Base-by-base conservation (phyloP, 2,329 filamentous ascomycete species). In the Ceratocystis lukuohia region DNA sequence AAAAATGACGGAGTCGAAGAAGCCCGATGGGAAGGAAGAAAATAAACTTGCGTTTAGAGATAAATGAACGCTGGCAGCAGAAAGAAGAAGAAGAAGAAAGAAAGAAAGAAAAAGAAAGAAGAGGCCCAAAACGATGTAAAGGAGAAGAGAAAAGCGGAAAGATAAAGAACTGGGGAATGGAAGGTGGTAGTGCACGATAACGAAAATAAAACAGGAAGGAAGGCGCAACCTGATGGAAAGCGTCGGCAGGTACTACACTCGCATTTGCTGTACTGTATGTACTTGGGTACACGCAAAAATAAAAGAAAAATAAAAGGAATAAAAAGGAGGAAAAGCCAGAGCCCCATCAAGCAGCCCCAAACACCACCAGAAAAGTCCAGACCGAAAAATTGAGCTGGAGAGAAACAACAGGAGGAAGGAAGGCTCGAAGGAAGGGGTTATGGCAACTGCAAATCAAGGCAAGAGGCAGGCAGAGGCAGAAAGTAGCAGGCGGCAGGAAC, bases 141-240 rank as follows among this genome's bases (percentile, higher is more conserved):
- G 22, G 25, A 65, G 28, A 28, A 25, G 15, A 61, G 20, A 65
- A 61, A 61, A 48, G 33, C 25, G 41, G 6, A 61, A 61, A 61
- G 37, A 61, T 37, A 61, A 37, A 61, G 25, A 12, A 41, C 17
- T 45, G n/a, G 33, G 33, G 59, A 41, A 33, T 41, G 37, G 37
- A 41, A 41, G 37, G 37, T 41, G 37, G 33, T 62, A 37, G 59
- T 62, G 59, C 48, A 53, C 48, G 48, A 53, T 53, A 53, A 53
- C 48, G 48, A 53, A 53, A 53, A 53, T 4, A 53, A 25, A 53
- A 28, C 10, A 53, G 48, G 48, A 53, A 53, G 48, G 48, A 53
- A 28, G 48, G 28, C 48, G 48, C 25, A 53, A 53, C 22, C 48
- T 53, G 48, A 22, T 53, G 48, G 48, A 53, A 28, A 53, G 8